Percentiles rank a stretch among this genome's conserved stretches.
phyloP scores from a whole-genome alignment of 495 filamentous ascomycete species.

The Geopyxis carbonaria region DNA sequence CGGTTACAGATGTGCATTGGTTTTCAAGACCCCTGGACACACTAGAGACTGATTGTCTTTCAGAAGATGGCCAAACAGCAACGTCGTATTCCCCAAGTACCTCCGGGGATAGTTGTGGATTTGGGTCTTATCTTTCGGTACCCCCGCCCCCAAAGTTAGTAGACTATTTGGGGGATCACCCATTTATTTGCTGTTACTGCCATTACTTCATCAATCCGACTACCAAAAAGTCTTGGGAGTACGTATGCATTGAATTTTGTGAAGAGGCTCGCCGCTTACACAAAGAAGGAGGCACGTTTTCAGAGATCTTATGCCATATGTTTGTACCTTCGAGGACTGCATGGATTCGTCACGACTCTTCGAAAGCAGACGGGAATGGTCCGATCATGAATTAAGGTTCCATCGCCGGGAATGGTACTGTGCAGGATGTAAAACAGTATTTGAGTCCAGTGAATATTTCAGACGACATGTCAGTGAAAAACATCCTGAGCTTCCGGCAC shows the following conservation, averaged over 20 bases:
- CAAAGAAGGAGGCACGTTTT: conserved; percentile 19
- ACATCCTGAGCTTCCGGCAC: conserved; percentile 3
- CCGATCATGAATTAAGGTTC: conserved; percentile 4
- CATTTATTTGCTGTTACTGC: too few relatives aligned
- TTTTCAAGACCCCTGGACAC: too few relatives aligned
- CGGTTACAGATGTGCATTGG: too few relatives aligned
- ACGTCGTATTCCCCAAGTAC: too few relatives aligned
- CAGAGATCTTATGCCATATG: conserved; percentile 16
- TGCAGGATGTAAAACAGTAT: neutral
- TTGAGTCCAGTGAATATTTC: neutral
- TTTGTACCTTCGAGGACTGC: conserved; percentile 13
- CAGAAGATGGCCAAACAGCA: too few relatives aligned
- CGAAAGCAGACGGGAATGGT: conserved; percentile 17
- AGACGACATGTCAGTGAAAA: neutral
- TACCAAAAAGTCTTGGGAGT: conserved; percentile 4
- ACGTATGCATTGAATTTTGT: neutral
- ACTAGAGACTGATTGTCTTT: too few relatives aligned
- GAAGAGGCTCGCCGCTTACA: neutral
- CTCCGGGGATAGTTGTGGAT: too few relatives aligned
- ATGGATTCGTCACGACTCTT: conserved; percentile 9
- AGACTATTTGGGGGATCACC: too few relatives aligned
- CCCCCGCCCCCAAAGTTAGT: too few relatives aligned
- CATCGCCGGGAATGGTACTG: conserved; percentile 6
- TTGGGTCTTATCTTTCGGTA: too few relatives aligned
- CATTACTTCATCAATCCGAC: too few relatives aligned